Evolutionary conservation across 176 grass and related monocot species (phyloP), one percentile per base, ranked within the genome.

Genomic region (Triticum urartu): DNA sequence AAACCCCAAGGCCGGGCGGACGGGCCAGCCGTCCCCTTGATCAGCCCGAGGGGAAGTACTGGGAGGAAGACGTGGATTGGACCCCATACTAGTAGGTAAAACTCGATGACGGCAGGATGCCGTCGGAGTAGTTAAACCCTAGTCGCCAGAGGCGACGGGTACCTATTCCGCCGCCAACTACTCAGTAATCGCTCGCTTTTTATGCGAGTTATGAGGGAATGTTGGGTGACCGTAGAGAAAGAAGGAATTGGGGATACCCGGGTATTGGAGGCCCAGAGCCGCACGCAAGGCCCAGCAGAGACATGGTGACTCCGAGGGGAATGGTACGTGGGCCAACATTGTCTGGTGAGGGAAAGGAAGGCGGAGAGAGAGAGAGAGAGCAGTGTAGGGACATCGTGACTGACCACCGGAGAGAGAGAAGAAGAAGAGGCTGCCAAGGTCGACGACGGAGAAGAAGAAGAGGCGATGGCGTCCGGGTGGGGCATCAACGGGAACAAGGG

Each of bases 401-500:
- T 20, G 45, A 17, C 73, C 73, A 56, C 73, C 73, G n/a, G 59
- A 50, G 60, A 60, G 59, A 50, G 8, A 25, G 71, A 61, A 58
- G 38, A 63, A 17, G 79, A 40, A 15, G 81, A 33, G 39, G 42
- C 60, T 47, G 42, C 39, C 22, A 52, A 33, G 26, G 73, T 50
- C 64, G 79, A 39, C 38, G 63, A 26, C 42, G 45, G 20, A 3
- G 45, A 36, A 42, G 18, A 50, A 70, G 58, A 64, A 36, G 48
- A 6, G 21, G 78, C 56, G 61, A 98, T 98, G 95, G 95, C 95
- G 73, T 98, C 95, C 14, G 95, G 95, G 18, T 98, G 95, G 95
- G 95, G 95, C 47, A 98, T 98, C 87, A 92, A 92, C 75, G 95
- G 95, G 26, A 98, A 95, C 93, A 98, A 98, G 88, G 95, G 95